Base-by-base conservation (phyloP, 2,329 filamentous ascomycete species). In the Ascochyta koolunga region DNA sequence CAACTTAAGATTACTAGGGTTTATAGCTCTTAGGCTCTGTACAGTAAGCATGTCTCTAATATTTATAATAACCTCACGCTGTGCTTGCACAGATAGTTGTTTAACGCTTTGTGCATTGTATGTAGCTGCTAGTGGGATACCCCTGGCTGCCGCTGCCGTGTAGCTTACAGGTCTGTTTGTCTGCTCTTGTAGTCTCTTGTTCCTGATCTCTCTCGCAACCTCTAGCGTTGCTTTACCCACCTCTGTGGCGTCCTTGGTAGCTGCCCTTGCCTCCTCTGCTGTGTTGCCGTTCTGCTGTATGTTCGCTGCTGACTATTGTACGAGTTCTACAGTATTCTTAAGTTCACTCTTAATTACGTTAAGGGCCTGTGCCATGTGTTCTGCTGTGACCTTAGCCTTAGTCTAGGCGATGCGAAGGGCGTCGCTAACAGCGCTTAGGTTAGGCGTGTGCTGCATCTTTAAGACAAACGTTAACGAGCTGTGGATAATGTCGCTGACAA, bases 11-110 rank as follows among this genome's bases (percentile, higher is more conserved):
- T 60, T 60, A 13, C 51, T 31, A 0, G 48, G 38, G 29, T 61
- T 64, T 37, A 61, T 58, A 16, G 50, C 54, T 31, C 56, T 32
- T 22, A 60, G 52, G 48, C 56, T 58, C 35, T 61, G 44, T 55
- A 62, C 29, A 13, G 55, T 62, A 16, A 48, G 24, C 18, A 53
- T 35, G 42, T 59, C 55, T 59, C 49, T 56, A 7, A 62, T 58
- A 29, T 49, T 62, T 18, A 62, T 41, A 10, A 63, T 53, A 27
- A 65, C 51, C 48, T 65, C 39, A 58, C 54, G 52, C 46, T 60
- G 50, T 16, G 35, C 54, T 41, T 61, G 43, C 37, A 22, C 39
- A 44, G 60, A 58, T 31, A 45, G 47, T 15, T 11, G 25, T 53
- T 51, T 60, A 19, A 46, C 36, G 56, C 46, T 55, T 36, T 61